Percentiles rank a stretch among this genome's conserved stretches.
Conservation (phyloP, 192 early-diverging fungal genomes). For the Physocladia obscura region DNA sequence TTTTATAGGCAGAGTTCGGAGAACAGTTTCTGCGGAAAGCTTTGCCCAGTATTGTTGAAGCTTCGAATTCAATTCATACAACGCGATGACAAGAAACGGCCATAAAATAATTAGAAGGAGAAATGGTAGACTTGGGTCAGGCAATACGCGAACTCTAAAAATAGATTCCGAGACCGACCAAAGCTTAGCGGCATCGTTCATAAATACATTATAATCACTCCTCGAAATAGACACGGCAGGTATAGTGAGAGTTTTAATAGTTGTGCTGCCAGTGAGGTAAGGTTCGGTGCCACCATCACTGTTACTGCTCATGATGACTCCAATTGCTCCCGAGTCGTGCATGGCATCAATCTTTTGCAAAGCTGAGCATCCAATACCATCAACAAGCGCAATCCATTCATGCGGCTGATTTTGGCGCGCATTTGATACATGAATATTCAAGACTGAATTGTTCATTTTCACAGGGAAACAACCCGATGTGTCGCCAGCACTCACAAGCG, state of each 20-base stretch:
- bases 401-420: neutral
- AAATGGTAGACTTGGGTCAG: neutral
- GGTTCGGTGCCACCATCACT: neutral
- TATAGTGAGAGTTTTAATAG: neutral
- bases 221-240: neutral
- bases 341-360: neutral
- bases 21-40: neutral
- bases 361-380: neutral
- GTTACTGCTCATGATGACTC: neutral
- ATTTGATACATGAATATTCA: too few relatives aligned
- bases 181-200: neutral
- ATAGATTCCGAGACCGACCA: neutral
- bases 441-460: too few relatives aligned
- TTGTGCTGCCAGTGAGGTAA: neutral
- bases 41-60: neutral
- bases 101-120: neutral
- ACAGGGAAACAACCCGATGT: too few relatives aligned
- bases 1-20: neutral
- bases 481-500: too few relatives aligned
- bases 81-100: slow-evolving; percentile 7
- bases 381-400: neutral
- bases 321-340: neutral
- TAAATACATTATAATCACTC: neutral
- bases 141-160: neutral
- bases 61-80: neutral